Conservation (phyloP, 306 rosid genomes). For the Rosa chinensis region DNA sequence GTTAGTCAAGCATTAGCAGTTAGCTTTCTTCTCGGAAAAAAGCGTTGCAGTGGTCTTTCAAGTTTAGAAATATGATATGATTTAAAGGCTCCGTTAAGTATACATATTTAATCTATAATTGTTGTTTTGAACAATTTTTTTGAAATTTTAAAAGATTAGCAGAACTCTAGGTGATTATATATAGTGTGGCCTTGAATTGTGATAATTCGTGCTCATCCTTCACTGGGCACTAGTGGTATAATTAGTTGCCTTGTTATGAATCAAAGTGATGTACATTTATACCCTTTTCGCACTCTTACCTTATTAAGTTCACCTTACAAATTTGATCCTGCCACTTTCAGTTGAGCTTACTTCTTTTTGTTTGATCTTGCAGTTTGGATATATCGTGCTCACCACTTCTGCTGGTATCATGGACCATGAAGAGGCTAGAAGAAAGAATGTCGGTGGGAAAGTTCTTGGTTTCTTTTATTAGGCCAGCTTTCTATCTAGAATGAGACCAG, state of each 20-base stretch:
- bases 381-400: constrained; percentile 55
- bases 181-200: neutral
- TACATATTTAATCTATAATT: neutral
- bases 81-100: neutral
- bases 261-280: neutral
- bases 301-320: neutral
- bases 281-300: neutral
- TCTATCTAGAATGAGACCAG: neutral
- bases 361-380: constrained; percentile 40
- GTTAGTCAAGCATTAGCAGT: constrained; percentile 25
- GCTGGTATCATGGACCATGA: constrained; percentile 67
- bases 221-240: neutral
- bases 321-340: neutral
- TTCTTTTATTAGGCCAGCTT: constrained; percentile 43
- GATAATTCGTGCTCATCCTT: neutral
- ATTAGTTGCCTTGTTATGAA: neutral
- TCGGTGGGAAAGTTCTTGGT: constrained; percentile 65
- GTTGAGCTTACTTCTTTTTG: neutral
- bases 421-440: constrained; percentile 60
- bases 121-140: neutral
- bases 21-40: neutral
- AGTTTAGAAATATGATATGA: neutral
- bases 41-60: neutral
- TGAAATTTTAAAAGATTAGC: neutral
- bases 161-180: neutral